Evolutionary conservation across 768 basidiomycete genomes (phyloP).

Genomic region (Mycena crocata): DNA sequence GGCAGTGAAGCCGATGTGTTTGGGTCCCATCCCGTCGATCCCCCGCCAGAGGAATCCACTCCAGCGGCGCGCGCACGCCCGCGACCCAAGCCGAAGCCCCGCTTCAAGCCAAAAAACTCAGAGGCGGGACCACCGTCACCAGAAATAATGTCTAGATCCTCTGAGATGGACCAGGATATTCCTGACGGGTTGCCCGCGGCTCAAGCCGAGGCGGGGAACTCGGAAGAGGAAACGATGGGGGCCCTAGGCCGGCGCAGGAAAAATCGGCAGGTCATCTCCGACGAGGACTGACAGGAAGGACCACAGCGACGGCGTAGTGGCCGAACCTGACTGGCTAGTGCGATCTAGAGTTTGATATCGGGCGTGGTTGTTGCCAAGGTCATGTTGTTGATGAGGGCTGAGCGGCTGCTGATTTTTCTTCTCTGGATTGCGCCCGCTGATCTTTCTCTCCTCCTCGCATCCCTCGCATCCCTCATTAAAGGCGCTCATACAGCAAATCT

Average conservation of each 20-base stretch:
- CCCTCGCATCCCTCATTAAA: conserved; percentile 14
- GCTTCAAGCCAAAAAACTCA: neutral
- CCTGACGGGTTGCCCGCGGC: conserved; percentile 8
- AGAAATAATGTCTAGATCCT: conserved; percentile 4
- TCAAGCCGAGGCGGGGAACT: neutral
- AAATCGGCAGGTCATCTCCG: conserved; percentile 24
- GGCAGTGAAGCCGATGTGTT: conserved; percentile 5
- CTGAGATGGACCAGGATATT: conserved; percentile 19
- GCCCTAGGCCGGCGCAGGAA: conserved; percentile 12
- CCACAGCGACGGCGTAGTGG: conserved; percentile 2
- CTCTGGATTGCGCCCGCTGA: conserved; percentile 9
- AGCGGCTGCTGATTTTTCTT: neutral
- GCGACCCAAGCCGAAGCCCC: conserved; percentile 9
- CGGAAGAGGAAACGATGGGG: conserved; percentile 17
- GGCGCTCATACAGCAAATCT: neutral
- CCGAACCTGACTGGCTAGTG: neutral
- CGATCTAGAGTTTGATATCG: conserved; percentile 29
- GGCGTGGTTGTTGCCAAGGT: conserved; percentile 25
- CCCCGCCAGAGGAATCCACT: neutral
- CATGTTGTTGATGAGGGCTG: conserved; percentile 12
- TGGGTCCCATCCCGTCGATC: conserved; percentile 14
- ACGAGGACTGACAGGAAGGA: conserved; percentile 11
- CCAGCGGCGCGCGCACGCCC: conserved; percentile 6
- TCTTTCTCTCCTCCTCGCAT: conserved; percentile 16
- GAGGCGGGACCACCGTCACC: conserved; percentile 13